Conservation (phyloP, 176 grass and related monocot genomes). For the Dendrocalamus sinicus region DNA sequence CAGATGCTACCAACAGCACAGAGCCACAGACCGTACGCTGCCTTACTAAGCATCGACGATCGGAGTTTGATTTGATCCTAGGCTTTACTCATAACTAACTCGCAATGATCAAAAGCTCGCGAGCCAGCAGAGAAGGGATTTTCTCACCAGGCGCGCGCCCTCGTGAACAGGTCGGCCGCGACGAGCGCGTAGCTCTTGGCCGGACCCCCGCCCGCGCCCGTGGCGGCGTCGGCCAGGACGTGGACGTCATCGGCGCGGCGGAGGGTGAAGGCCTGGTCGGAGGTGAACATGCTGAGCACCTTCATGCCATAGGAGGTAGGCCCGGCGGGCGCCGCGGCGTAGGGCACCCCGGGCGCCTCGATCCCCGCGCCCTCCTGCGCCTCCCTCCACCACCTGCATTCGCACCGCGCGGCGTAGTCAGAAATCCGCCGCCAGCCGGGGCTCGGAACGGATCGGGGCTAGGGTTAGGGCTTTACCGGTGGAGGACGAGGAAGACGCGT, state of each 20-base stretch:
- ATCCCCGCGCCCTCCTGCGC: constrained; percentile 52
- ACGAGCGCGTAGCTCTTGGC: constrained; percentile 69
- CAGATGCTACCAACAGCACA: background rate
- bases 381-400: constrained; percentile 77
- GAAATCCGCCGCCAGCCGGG: background rate
- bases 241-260: constrained; percentile 51
- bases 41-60: background rate
- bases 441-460: background rate
- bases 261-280: constrained; percentile 70
- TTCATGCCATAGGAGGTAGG: constrained; percentile 46
- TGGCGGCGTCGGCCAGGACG: constrained; percentile 1
- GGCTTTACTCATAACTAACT: no score
- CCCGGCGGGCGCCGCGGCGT: constrained; percentile 24
- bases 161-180: constrained; percentile 58
- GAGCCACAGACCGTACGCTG: background rate
- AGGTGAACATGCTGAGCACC: constrained; percentile 67
- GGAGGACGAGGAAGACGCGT: constrained; percentile 77
- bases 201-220: background rate
- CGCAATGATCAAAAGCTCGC: background rate
- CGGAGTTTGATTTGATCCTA: background rate
- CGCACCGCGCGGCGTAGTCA: background rate
- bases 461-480: constrained; percentile 46
- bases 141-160: constrained; percentile 60
- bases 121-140: background rate
- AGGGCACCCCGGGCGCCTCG: constrained; percentile 56